phyloP scores from a whole-genome alignment of 345 rosid genomes.

The Dipteronia dyeriana region DNA sequence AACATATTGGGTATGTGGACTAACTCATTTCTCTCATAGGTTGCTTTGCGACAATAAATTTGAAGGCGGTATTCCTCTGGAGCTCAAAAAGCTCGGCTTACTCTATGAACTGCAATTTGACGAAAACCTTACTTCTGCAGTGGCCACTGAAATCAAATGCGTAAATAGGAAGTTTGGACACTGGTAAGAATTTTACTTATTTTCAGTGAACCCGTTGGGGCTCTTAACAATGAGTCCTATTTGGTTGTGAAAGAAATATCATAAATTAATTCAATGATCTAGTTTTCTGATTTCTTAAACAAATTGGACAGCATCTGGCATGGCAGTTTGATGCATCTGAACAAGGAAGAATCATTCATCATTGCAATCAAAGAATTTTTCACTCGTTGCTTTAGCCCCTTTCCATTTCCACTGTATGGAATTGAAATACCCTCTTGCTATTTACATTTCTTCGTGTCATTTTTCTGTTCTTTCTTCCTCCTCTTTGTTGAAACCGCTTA shows the following conservation, averaged over 20 bases:
- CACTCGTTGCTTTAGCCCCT: constrained; percentile 35
- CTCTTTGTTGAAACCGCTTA: constrained; percentile 24
- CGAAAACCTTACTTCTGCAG: constrained; percentile 34
- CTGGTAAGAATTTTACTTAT: constrained; percentile 48
- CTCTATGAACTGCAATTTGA: constrained; percentile 60
- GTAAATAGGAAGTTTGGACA: constrained; percentile 61
- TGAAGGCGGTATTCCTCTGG: constrained; percentile 48
- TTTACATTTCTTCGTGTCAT: neutral
- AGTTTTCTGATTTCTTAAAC: constrained; percentile 16
- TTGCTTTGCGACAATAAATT: constrained; percentile 72
- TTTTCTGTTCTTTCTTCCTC: neutral
- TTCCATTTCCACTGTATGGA: constrained; percentile 31
- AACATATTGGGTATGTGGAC: constrained; percentile 1
- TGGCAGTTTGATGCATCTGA: constrained; percentile 41
- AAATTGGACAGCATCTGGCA: constrained; percentile 53
- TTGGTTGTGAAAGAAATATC: neutral
- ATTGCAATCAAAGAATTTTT: constrained; percentile 42
- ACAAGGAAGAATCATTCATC: constrained; percentile 36
- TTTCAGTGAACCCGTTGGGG: neutral
- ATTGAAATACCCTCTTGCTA: neutral
- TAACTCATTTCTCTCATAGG: constrained; percentile 40
- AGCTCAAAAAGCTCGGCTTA: constrained; percentile 53
- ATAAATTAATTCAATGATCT: neutral
- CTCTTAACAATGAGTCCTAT: neutral
- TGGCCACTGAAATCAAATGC: constrained; percentile 34